These are phyloP conservation scores for Magnusiomyces fungicola DNA, from an alignment of 1,139 yeast genomes.

Conservation along the genomic window DNA sequence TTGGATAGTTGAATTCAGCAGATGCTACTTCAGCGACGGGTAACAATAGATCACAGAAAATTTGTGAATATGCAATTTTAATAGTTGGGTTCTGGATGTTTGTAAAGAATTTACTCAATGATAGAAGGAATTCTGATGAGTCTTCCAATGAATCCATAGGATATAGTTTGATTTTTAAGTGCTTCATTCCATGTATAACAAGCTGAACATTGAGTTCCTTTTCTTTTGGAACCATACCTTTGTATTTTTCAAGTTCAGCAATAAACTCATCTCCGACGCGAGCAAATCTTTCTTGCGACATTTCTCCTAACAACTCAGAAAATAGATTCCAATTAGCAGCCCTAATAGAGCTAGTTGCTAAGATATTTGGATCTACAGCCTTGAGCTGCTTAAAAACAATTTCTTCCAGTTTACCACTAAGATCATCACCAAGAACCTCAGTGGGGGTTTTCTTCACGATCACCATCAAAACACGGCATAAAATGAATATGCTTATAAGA, in stretches of 20 bases:
- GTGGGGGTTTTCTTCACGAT: constrained; percentile 82
- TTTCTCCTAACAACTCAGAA: constrained; percentile 81
- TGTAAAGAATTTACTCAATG: constrained; percentile 75
- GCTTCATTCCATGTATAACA: constrained; percentile 85
- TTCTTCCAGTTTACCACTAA: constrained; percentile 82
- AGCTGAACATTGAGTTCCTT: constrained; percentile 69
- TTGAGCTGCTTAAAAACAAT: constrained; percentile 86
- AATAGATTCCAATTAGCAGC: constrained; percentile 92
- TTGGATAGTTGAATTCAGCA: constrained; percentile 93
- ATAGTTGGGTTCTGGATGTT: constrained; percentile 51
- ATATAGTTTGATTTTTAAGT: constrained; percentile 62
- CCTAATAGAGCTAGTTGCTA: constrained; percentile 62
- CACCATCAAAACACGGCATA: constrained; percentile 91
- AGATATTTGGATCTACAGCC: constrained; percentile 71
- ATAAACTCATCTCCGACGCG: constrained; percentile 91
- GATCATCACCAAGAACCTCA: constrained; percentile 65
- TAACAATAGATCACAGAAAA: constrained; percentile 60
- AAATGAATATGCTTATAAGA: constrained; percentile 74
- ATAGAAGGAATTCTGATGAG: constrained; percentile 79
- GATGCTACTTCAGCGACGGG: constrained; percentile 83
- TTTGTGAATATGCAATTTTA: constrained; percentile 74
- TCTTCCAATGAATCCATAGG: constrained; percentile 91
- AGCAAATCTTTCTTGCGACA: constrained; percentile 77
- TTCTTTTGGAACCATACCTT: constrained; percentile 45
- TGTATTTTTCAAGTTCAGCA: constrained; percentile 71